phyloP scores from a whole-genome alignment of 352 stramenopile species.

The Phytophthora citrophthora region DNA sequence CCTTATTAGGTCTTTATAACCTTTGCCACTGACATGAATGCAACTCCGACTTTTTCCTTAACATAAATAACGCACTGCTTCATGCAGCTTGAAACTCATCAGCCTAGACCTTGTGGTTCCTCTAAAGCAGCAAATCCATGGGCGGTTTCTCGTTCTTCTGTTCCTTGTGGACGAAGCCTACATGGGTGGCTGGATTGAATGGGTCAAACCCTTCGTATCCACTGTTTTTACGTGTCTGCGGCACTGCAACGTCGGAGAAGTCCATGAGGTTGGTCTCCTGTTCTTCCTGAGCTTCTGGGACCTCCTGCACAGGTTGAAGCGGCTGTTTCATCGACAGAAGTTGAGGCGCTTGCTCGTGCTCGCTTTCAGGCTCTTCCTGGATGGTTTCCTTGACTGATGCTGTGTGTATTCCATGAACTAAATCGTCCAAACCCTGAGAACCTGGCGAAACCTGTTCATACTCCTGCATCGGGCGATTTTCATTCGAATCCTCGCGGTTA shows the following conservation, averaged over 20 bases:
- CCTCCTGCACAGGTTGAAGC: conserved; percentile 38
- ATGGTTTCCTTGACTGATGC: conserved; percentile 25
- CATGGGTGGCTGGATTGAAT: conserved; percentile 41
- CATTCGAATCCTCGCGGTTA: conserved; percentile 48
- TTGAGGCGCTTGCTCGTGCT: conserved; percentile 27
- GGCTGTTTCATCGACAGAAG: conserved; percentile 38
- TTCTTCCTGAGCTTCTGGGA: conserved; percentile 27
- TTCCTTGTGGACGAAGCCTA: conserved; percentile 25
- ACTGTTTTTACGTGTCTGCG: conserved; percentile 15
- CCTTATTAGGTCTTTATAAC: conserved; percentile 11
- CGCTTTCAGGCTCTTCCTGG: conserved; percentile 33
- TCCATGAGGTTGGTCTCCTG: conserved; percentile 66
- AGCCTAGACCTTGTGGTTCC: not conserved
- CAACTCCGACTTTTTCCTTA: conserved; percentile 22
- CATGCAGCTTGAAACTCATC: conserved; percentile 20
- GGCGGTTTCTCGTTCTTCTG: conserved; percentile 31
- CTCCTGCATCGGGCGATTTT: conserved; percentile 35
- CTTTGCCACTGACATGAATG: conserved; percentile 15
- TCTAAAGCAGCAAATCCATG: conserved; percentile 59
- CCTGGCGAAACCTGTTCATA: conserved; percentile 43
- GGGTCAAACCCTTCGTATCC: conserved; percentile 48
- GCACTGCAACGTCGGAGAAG: conserved; percentile 65
- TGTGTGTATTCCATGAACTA: conserved; percentile 31
- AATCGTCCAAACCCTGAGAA: conserved; percentile 38
- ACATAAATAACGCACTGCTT: conserved; percentile 47